phyloP scores from a whole-genome alignment of 257 asterid species.

The Capsicum pubescens region DNA sequence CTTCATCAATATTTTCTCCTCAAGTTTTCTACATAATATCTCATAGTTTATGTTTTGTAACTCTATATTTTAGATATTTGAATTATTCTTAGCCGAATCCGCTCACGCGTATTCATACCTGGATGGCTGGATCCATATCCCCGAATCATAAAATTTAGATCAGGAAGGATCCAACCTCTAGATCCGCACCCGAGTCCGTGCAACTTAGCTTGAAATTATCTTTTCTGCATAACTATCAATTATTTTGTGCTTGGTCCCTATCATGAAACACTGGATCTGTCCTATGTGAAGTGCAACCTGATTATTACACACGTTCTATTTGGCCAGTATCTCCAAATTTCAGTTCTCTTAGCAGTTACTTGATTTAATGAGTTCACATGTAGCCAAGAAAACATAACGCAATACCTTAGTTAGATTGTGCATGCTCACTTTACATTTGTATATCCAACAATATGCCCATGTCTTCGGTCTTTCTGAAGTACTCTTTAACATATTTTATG shows the following conservation, averaged over 20 bases:
- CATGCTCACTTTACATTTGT: background rate
- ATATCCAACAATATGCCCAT: constrained; percentile 16
- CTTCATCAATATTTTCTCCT: too few species aligned
- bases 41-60: too few species aligned
- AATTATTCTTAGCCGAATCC: too few species aligned
- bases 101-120: too few species aligned
- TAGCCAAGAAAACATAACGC: background rate
- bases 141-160: too few species aligned
- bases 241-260: constrained; percentile 12
- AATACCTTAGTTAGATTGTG: background rate
- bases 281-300: constrained; percentile 6
- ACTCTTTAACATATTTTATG: background rate
- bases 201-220: background rate
- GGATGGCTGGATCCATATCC: too few species aligned
- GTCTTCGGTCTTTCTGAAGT: background rate
- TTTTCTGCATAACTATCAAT: background rate
- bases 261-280: background rate
- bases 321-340: background rate
- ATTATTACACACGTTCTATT: background rate
- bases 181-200: too few species aligned
- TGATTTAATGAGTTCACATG: background rate
- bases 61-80: too few species aligned
- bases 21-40: too few species aligned
- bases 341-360: background rate
- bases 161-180: too few species aligned